Conservation (phyloP, 1,284 basidiomycete species). For the Ceratobasidium sp. region DNA sequence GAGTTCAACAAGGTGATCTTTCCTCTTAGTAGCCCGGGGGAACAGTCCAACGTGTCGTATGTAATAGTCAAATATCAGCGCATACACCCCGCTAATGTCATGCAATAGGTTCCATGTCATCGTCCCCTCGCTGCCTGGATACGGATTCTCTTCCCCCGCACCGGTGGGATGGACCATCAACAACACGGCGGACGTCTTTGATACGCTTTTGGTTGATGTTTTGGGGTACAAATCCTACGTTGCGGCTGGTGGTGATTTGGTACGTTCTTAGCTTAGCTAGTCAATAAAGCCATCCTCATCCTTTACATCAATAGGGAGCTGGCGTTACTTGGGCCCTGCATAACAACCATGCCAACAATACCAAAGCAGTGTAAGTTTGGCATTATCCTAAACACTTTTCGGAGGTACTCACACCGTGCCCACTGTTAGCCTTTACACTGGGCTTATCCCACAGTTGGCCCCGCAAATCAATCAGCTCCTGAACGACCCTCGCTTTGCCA, state of each 20-base stretch:
- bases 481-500: constrained; percentile 2
- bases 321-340: too few relatives aligned
- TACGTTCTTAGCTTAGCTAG: too few relatives aligned
- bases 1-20: constrained; percentile 37
- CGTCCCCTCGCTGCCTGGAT: constrained; percentile 39
- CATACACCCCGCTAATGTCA: neutral
- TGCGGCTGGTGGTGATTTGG: constrained; percentile 38
- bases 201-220: constrained; percentile 36
- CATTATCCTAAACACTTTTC: neutral
- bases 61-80: neutral
- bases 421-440: too few relatives aligned
- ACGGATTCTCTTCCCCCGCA: constrained; percentile 37
- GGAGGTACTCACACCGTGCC: too few relatives aligned
- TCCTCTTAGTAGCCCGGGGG: constrained; percentile 15
- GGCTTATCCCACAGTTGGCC: constrained; percentile 28
- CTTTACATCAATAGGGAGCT: too few relatives aligned
- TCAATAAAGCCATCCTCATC: too few relatives aligned
- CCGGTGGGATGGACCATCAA: constrained; percentile 33
- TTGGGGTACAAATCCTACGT: constrained; percentile 35
- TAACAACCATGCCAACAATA: too few relatives aligned
- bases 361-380: too few relatives aligned
- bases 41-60: constrained; percentile 14
- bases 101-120: constrained; percentile 37
- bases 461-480: neutral
- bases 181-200: constrained; percentile 34